Evolutionary conservation across 163 green algal genomes (phyloP), one percentile per base, ranked within the genome.

Genomic region (Chlorella variabilis): DNA sequence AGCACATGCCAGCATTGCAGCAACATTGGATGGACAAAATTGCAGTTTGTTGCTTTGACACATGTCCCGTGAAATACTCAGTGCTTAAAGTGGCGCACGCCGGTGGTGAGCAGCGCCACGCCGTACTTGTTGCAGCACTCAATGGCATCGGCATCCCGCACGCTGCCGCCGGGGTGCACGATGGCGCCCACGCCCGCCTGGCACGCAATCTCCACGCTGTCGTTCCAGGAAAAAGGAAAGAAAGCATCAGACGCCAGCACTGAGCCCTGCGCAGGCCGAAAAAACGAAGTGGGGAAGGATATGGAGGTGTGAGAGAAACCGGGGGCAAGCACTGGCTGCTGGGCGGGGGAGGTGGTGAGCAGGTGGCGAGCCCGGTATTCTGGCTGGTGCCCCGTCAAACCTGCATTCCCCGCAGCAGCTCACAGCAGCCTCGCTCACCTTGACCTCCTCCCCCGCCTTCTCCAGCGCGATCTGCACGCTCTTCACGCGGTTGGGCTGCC

Each of bases 81-180:
- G 86, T 99, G 96, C 80, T 93, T 96, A 91, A 99, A 99, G 88
- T 99, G 97, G 38, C 97, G 87, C 25, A 97, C 88, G 70, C 93
- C 92, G 1, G 96, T 99, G 59, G 93, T 97, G 18, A 99, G 65
- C 58, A 99, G 90, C 41, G 90, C 94, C 33, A 99, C 97, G n/a
- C 94, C 94, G 80, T 99, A 99, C 90, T 99, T 98, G 90, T 99
- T 97, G 90, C 96, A 99, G 89, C 93, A 98, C 69, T 98, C 96
- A 27, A 99, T 84, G 6, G 96, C 95, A 75, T 98, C 97, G 75
- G 94, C 83, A 84, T 99, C 97, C 2, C 97, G 88, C 83, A 99
- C 89, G 74, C 85, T 95, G 78, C 97, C 97, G 21, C 97, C 97
- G 2, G 97, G 97, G 86, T 99, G 97, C 48, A 91, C 96, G 74